Conservation (phyloP, 2,329 filamentous ascomycete genomes). For the Fragosphaeria purpurea region DNA sequence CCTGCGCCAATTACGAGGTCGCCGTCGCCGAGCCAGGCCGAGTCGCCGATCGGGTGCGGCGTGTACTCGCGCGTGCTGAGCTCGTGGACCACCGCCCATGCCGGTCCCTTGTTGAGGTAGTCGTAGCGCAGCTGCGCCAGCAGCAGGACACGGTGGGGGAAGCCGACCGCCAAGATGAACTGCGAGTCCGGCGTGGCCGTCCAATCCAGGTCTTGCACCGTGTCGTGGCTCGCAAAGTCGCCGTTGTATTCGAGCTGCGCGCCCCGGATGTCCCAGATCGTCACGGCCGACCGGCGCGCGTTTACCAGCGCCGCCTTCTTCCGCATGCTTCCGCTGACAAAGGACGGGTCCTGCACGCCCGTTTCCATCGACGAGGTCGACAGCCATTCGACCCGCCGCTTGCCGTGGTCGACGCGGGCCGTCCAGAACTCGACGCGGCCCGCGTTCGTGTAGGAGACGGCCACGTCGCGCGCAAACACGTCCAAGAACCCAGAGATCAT, state of each 20-base stretch:
- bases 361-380: slow-evolving; percentile 75
- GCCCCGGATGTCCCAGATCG: slow-evolving; percentile 83
- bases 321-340: slow-evolving; percentile 77
- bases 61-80: slow-evolving; percentile 73
- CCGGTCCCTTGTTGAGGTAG: slow-evolving; percentile 79
- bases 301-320: slow-evolving; percentile 82
- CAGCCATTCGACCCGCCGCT: slow-evolving; percentile 65
- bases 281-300: slow-evolving; percentile 59
- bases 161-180: slow-evolving; percentile 84
- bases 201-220: slow-evolving; percentile 84
- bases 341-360: slow-evolving; percentile 57
- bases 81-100: slow-evolving; percentile 77
- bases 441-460: slow-evolving; percentile 68
- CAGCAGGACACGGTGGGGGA: slow-evolving; percentile 73
- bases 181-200: slow-evolving; percentile 83
- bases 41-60: slow-evolving; percentile 85
- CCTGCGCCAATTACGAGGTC: slow-evolving; percentile 81
- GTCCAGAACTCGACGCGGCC: slow-evolving; percentile 80
- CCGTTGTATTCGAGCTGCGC: slow-evolving; percentile 74
- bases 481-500: slow-evolving; percentile 71
- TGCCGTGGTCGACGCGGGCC: slow-evolving; percentile 55
- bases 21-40: slow-evolving; percentile 79
- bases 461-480: slow-evolving; percentile 75
- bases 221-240: slow-evolving; percentile 60
- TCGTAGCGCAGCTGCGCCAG: slow-evolving; percentile 85